A percentile compares a stretch with the other conserved stretches of the same genome.
Evolutionary conservation across 805 yeast species (phyloP).

Genomic region (Kregervanrija fluxuum): DNA sequence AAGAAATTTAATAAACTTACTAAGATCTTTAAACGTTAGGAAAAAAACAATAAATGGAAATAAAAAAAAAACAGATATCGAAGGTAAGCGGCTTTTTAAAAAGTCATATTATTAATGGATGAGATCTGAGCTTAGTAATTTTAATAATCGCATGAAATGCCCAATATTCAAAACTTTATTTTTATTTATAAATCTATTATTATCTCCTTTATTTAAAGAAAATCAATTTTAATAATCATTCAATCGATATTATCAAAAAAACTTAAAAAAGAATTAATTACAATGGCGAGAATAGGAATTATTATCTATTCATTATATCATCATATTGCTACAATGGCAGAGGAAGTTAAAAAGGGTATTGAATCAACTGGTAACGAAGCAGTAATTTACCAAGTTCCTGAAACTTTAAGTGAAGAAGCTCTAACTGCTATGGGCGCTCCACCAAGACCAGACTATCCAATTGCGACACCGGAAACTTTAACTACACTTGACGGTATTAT

Average conservation of each 20-base stretch:
- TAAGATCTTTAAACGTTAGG: too few species aligned
- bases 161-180: too few species aligned
- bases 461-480: conserved; percentile 51
- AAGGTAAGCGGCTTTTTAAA: not conserved
- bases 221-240: not conserved
- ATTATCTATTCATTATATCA: conserved; percentile 77
- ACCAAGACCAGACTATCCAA: conserved; percentile 51
- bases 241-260: not conserved
- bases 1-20: conserved; percentile 21
- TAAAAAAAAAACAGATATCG: not conserved
- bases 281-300: conserved; percentile 54
- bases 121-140: too few species aligned
- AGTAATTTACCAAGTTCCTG: conserved; percentile 70
- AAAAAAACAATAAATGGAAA: too few species aligned
- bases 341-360: conserved; percentile 60
- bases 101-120: too few species aligned
- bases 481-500: conserved; percentile 62
- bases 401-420: conserved; percentile 59
- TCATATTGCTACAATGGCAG: conserved; percentile 63
- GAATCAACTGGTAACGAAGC: conserved; percentile 58
- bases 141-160: too few species aligned
- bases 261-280: not conserved
- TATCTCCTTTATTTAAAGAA: too few species aligned
- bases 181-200: too few species aligned
- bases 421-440: conserved; percentile 61